phyloP scores from a whole-genome alignment of 192 early-diverging fungal genomes.

The Entomortierella parvispora region DNA sequence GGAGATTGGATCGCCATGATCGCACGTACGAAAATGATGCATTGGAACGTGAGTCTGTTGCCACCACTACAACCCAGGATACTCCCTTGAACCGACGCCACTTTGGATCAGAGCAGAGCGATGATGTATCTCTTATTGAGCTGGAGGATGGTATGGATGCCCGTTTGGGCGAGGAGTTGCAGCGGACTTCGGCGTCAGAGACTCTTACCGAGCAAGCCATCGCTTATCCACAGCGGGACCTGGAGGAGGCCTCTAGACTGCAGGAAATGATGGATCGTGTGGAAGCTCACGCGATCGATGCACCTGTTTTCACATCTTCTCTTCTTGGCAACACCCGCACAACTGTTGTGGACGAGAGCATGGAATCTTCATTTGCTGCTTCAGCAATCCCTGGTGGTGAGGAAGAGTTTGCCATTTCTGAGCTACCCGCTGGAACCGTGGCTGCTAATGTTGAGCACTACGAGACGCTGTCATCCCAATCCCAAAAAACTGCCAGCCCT shows the following conservation, averaged over 20 bases:
- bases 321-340: slow-evolving; percentile 1
- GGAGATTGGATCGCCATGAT: slow-evolving; percentile 7
- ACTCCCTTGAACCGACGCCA: neutral
- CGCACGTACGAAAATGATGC: neutral
- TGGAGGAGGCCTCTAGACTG: slow-evolving; percentile 18
- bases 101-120: slow-evolving; percentile 23
- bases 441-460: slow-evolving; percentile 7
- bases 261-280: slow-evolving; percentile 19
- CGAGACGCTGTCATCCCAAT: neutral
- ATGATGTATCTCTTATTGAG: slow-evolving; percentile 44
- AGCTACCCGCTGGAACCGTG: neutral
- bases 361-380: neutral
- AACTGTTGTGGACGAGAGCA: neutral
- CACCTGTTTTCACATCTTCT: slow-evolving; percentile 31
- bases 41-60: neutral
- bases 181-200: neutral
- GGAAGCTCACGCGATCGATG: slow-evolving; percentile 33
- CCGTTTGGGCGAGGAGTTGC: neutral
- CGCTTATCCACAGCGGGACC: slow-evolving; percentile 27
- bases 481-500: neutral
- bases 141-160: slow-evolving; percentile 21
- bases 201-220: slow-evolving; percentile 15
- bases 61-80: neutral
- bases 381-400: neutral
- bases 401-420: neutral